These are phyloP conservation scores for Fraxinus latifolia DNA, from an alignment of 305 asterid species.

Conservation along the genomic window DNA sequence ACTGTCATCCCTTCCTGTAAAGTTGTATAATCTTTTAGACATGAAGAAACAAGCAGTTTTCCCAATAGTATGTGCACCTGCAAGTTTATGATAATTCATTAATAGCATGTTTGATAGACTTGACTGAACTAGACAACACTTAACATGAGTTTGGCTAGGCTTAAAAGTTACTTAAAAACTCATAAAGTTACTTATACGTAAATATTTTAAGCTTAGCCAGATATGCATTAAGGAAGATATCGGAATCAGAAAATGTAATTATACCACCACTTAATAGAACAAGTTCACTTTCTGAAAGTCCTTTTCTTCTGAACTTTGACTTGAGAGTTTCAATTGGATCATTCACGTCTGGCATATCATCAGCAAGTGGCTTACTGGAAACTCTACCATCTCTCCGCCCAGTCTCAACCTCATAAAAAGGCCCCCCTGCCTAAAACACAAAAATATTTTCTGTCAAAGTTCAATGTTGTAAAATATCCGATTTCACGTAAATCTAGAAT, in stretches of 20 bases:
- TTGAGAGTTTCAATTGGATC: conserved; percentile 38
- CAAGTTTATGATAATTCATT: background rate
- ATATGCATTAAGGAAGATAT: background rate
- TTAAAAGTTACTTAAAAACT: background rate
- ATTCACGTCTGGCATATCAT: conserved; percentile 38
- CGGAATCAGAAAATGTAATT: background rate
- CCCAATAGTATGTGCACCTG: conserved; percentile 46
- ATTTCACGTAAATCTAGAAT: background rate
- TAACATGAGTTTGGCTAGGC: background rate
- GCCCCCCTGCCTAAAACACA: conserved; percentile 35
- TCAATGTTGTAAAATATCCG: background rate
- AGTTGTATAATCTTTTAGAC: conserved; percentile 30
- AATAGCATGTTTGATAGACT: background rate
- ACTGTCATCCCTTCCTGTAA: conserved; percentile 11
- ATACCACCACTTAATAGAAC: conserved; percentile 34
- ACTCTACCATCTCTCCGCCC: conserved; percentile 45
- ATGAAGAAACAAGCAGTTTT: conserved; percentile 46
- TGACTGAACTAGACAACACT: background rate
- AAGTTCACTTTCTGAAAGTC: conserved; percentile 36
- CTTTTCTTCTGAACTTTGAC: conserved; percentile 32
- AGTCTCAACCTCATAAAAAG: conserved; percentile 35
- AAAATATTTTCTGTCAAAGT: background rate
- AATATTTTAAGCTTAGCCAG: background rate
- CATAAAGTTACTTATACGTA: background rate
- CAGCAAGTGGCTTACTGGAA: conserved; percentile 31